phyloP scores from a whole-genome alignment of 352 stramenopile species.

The Phytophthora constricta region DNA sequence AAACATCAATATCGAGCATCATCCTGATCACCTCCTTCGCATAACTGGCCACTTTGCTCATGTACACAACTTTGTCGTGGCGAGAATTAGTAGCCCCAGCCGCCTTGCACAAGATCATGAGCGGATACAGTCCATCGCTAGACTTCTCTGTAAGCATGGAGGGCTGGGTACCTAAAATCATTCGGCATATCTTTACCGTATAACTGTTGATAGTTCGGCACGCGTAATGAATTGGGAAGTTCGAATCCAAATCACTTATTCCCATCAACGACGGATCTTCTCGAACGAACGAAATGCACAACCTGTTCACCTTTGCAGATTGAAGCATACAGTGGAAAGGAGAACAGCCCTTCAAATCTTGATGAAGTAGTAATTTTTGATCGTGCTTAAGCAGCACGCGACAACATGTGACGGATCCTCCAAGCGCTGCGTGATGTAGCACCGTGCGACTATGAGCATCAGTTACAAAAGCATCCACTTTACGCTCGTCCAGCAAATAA shows the following conservation, averaged over 20 bases:
- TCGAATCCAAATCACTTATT: conserved; percentile 51
- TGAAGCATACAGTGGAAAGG: conserved; percentile 67
- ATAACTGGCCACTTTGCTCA: conserved; percentile 23
- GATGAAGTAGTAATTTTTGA: conserved; percentile 50
- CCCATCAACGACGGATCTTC: conserved; percentile 43
- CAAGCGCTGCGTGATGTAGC: conserved; percentile 60
- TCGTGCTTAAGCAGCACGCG: conserved; percentile 49
- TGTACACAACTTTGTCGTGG: background rate
- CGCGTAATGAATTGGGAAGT: conserved; percentile 70
- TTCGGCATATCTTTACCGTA: conserved; percentile 52
- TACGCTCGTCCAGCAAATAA: conserved; percentile 49
- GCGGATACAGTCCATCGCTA: conserved; percentile 42
- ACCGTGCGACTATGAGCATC: conserved; percentile 57
- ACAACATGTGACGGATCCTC: conserved; percentile 44
- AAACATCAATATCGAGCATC: conserved; percentile 68
- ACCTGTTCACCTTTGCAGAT: conserved; percentile 48
- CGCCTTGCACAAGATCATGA: conserved; percentile 62
- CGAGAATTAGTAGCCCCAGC: conserved; percentile 2
- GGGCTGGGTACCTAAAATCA: conserved; percentile 53
- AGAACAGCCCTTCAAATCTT: conserved; percentile 59
- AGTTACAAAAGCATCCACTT: conserved; percentile 56
- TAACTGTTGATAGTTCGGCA: conserved; percentile 55
- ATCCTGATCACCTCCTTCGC: conserved; percentile 47
- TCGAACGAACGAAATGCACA: conserved; percentile 52
- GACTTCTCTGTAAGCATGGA: conserved; percentile 46